A percentile compares a stretch with the other conserved stretches of the same genome.
These are phyloP conservation scores for Candida arabinofermentans DNA, from an alignment of 805 yeast species.

Conservation along the genomic window DNA sequence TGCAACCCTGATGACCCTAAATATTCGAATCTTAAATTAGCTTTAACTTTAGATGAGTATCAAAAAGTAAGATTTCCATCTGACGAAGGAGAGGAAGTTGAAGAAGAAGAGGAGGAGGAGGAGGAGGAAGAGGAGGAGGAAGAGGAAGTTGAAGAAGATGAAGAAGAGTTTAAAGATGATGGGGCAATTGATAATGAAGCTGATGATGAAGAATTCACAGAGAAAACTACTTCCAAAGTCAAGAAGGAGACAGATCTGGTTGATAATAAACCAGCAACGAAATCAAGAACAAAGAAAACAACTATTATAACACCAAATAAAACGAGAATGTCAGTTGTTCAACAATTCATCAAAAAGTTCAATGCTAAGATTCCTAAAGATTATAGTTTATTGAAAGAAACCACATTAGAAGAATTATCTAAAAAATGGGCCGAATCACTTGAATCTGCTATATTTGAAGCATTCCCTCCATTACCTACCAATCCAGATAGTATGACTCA, in stretches of 20 bases:
- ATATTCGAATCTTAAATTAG: slow-evolving; percentile 32
- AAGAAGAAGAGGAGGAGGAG: slow-evolving; percentile 15
- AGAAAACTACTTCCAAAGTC: slow-evolving; percentile 3
- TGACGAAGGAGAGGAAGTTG: slow-evolving; percentile 4
- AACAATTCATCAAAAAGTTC: slow-evolving; percentile 47
- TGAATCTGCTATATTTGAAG: slow-evolving; percentile 45
- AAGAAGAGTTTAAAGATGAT: slow-evolving; percentile 11
- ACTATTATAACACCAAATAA: slow-evolving; percentile 22
- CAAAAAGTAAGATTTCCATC: slow-evolving; percentile 12
- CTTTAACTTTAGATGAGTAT: slow-evolving; percentile 30
- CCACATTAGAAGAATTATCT: slow-evolving; percentile 34
- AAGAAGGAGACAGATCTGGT: too few relatives aligned
- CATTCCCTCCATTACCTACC: slow-evolving; percentile 16
- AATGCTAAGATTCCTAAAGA: slow-evolving; percentile 36
- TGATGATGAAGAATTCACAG: slow-evolving; percentile 4
- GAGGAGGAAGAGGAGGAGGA: slow-evolving; percentile 14
- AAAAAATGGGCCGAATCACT: slow-evolving; percentile 44
- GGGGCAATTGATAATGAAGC: slow-evolving; percentile 12
- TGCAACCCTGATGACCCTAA: slow-evolving; percentile 39
- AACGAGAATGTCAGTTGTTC: slow-evolving; percentile 45
- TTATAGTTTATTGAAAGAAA: slow-evolving; percentile 13
- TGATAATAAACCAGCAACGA: slow-evolving; percentile 2
- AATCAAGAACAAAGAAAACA: slow-evolving; percentile 6
- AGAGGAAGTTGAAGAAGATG: slow-evolving; percentile 15
- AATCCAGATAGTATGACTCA: slow-evolving; percentile 14